Conservation (phyloP, 2,329 filamentous ascomycete species). For the Sphaerulina musiva region DNA sequence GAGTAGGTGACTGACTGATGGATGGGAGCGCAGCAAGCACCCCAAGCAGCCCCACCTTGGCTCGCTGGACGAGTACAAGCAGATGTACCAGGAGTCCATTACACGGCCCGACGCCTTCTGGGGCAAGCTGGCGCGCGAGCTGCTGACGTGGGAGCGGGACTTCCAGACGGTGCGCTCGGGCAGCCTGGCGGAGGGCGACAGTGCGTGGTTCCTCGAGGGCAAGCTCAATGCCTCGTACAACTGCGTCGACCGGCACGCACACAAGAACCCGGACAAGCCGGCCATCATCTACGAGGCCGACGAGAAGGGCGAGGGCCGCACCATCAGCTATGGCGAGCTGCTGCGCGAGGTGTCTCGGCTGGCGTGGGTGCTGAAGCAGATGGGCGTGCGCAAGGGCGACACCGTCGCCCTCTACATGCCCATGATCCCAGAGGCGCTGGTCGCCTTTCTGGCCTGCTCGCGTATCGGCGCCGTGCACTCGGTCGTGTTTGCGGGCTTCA, state of each 20-base stretch:
- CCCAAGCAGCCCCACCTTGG: slow-evolving; percentile 54
- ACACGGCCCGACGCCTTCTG: slow-evolving; percentile 84
- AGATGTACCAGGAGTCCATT: slow-evolving; percentile 75
- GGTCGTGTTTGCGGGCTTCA: slow-evolving; percentile 96
- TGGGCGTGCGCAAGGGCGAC: slow-evolving; percentile 95
- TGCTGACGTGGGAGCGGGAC: slow-evolving; percentile 83
- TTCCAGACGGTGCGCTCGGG: slow-evolving; percentile 85
- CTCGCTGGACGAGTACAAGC: slow-evolving; percentile 56
- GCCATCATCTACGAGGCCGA: slow-evolving; percentile 99
- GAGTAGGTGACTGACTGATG: background rate
- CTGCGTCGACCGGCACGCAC: slow-evolving; percentile 92
- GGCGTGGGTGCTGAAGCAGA: slow-evolving; percentile 82
- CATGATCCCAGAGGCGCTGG: slow-evolving; percentile 94
- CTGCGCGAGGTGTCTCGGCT: slow-evolving; percentile 84
- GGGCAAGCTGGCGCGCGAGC: slow-evolving; percentile 75
- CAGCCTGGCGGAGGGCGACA: slow-evolving; percentile 70
- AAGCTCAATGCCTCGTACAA: slow-evolving; percentile 94
- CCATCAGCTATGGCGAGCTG: slow-evolving; percentile 86
- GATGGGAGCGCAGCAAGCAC: slow-evolving; percentile 47
- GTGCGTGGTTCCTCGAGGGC: slow-evolving; percentile 91
- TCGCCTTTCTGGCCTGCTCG: slow-evolving; percentile 83
- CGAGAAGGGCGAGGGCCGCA: slow-evolving; percentile 78
- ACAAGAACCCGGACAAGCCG: slow-evolving; percentile 84
- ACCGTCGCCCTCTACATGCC: slow-evolving; percentile 95
- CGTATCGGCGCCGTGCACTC: slow-evolving; percentile 96